Conservation (phyloP, 306 rosid genomes). For the Gillenia trifoliata region DNA sequence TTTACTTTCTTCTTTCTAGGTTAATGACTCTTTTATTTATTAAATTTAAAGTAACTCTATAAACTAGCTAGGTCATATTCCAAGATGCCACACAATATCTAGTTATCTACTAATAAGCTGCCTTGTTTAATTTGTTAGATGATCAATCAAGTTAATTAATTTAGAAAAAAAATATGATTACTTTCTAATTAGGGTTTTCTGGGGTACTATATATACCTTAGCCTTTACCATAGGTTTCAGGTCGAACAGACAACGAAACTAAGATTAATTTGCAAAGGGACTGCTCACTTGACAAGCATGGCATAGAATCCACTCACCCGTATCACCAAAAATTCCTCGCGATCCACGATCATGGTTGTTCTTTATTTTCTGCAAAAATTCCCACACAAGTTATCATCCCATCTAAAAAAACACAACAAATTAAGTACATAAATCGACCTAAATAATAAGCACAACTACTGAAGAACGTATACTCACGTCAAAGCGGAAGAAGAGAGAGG, state of each 20-base stretch:
- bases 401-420: neutral
- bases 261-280: constrained; percentile 21
- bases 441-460: neutral
- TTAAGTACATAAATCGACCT: neutral
- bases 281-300: constrained; percentile 33
- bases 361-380: neutral
- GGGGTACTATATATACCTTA: neutral
- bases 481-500: neutral
- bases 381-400: neutral
- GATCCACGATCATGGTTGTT: neutral
- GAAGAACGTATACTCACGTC: neutral
- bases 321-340: neutral
- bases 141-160: neutral
- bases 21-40: neutral
- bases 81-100: neutral
- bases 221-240: neutral
- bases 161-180: neutral
- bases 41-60: neutral
- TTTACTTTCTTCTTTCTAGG: neutral
- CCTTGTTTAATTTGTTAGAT: neutral
- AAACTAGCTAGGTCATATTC: neutral
- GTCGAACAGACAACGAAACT: constrained; percentile 43
- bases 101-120: neutral
- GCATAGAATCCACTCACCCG: constrained; percentile 35
- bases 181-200: neutral